Evolutionary conservation across 2,329 filamentous ascomycete genomes (phyloP).

Genomic region (Claviceps maximensis): DNA sequence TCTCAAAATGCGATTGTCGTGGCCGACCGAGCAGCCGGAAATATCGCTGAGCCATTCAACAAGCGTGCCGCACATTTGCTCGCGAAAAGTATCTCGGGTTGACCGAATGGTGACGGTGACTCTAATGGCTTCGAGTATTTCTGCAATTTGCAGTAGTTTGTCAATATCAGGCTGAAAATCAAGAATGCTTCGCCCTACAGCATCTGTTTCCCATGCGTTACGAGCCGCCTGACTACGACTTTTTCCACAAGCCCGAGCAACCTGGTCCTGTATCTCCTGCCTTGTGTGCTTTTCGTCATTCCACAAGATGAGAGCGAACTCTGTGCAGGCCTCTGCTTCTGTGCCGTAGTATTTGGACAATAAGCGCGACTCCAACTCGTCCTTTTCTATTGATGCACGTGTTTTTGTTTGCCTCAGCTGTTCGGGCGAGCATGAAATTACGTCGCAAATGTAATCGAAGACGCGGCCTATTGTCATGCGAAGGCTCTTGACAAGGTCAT

Average conservation of each 20-base stretch:
- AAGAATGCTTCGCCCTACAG: conserved; percentile 74
- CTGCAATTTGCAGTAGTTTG: conserved; percentile 63
- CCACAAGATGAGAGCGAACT: conserved; percentile 83
- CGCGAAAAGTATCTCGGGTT: conserved; percentile 85
- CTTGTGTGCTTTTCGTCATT: conserved; percentile 99
- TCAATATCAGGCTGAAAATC: conserved; percentile 61
- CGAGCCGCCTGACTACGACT: conserved; percentile 53
- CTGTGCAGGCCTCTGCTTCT: conserved; percentile 26
- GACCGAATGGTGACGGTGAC: conserved; percentile 92
- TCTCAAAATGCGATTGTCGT: conserved; percentile 66
- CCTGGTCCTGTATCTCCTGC: conserved; percentile 77
- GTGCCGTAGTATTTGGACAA: conserved; percentile 59
- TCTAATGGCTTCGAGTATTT: conserved; percentile 86
- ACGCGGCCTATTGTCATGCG: conserved; percentile 73
- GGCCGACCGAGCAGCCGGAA: conserved; percentile 71
- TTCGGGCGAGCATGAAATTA: conserved; percentile 94
- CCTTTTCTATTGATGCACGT: conserved; percentile 62
- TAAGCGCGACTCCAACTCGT: conserved; percentile 70
- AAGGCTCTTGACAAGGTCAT: conserved; percentile 64
- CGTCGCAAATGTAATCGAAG: conserved; percentile 92
- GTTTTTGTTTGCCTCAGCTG: conserved; percentile 81
- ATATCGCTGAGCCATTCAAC: conserved; percentile 95
- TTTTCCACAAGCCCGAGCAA: conserved; percentile 75
- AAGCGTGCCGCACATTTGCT: conserved; percentile 97
- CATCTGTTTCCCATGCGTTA: conserved; percentile 79